These are phyloP conservation scores for Kurtzmaniella quercitrusa DNA, from an alignment of 1,139 yeast species.

Conservation along the genomic window DNA sequence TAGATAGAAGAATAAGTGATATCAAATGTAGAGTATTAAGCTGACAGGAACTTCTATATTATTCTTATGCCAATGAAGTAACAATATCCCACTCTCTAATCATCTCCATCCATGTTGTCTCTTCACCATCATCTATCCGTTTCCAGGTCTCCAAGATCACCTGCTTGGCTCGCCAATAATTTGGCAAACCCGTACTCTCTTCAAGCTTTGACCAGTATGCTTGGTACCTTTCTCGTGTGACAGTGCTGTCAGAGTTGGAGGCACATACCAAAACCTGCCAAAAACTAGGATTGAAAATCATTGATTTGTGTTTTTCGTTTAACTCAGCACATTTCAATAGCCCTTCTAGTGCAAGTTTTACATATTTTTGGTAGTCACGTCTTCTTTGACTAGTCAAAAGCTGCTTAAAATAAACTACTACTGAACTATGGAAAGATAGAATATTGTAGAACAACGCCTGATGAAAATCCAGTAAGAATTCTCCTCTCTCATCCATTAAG, in stretches of 20 bases:
- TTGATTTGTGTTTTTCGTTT: slow-evolving; percentile 7
- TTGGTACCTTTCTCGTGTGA: slow-evolving; percentile 24
- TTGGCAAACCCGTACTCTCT: slow-evolving; percentile 16
- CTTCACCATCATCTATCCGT: slow-evolving; percentile 36
- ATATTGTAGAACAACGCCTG: slow-evolving; percentile 34
- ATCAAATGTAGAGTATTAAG: background rate
- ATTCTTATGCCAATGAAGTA: slow-evolving; percentile 27
- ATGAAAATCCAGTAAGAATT: slow-evolving; percentile 31
- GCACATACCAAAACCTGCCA: slow-evolving; percentile 51
- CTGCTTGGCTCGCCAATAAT: slow-evolving; percentile 55
- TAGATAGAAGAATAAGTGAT: too few species aligned
- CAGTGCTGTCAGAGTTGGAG: slow-evolving; percentile 31
- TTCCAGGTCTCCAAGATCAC: slow-evolving; percentile 51
- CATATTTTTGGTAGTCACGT: slow-evolving; percentile 26
- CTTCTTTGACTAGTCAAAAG: slow-evolving; percentile 39
- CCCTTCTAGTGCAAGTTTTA: slow-evolving; percentile 26
- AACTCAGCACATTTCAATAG: slow-evolving; percentile 23
- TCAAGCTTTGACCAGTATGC: slow-evolving; percentile 25
- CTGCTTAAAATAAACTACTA: slow-evolving; percentile 41
- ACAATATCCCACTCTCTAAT: slow-evolving; percentile 51
- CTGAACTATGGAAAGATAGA: slow-evolving; percentile 38
- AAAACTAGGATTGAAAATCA: slow-evolving; percentile 31
- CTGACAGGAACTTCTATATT: background rate
- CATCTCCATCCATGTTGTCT: slow-evolving; percentile 49
- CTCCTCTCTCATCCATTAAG: slow-evolving; percentile 16